Conservation (phyloP, 768 basidiomycete genomes). For the Rhodocollybia butyracea region DNA sequence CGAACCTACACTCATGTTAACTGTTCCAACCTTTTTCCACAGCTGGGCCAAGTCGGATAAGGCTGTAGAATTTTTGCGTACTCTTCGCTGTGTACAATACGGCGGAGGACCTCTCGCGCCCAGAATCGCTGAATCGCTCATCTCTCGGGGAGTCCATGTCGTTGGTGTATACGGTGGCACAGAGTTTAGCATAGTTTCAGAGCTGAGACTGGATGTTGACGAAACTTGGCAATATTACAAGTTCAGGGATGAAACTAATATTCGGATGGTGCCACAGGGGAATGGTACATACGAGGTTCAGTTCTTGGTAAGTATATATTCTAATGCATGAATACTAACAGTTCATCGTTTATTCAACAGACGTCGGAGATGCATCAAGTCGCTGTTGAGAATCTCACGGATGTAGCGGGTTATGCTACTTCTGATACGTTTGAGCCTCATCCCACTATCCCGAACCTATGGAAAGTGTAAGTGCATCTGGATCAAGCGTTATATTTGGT, state of each 20-base stretch:
- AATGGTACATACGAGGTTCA: constrained; percentile 8
- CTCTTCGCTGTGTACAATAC: constrained; percentile 11
- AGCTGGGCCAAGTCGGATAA: constrained; percentile 17
- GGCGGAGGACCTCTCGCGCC: constrained; percentile 8
- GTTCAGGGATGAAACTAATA: background rate
- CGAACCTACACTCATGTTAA: constrained; percentile 12
- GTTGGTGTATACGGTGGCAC: background rate
- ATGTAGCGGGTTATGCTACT: constrained; percentile 36
- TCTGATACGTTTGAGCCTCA: constrained; percentile 42
- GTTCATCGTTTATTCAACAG: constrained; percentile 5
- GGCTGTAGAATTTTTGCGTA: constrained; percentile 14
- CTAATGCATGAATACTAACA: background rate
- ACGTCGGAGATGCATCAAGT: constrained; percentile 18
- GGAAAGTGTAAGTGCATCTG: no score
- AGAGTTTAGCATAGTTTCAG: background rate
- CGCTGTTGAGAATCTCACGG: constrained; percentile 18
- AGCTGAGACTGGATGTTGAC: background rate
- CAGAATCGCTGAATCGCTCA: background rate
- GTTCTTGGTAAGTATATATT: constrained; percentile 4
- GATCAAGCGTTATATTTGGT: no score
- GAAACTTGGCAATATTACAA: constrained; percentile 6
- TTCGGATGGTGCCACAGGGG: constrained; percentile 8
- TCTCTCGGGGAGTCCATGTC: constrained; percentile 1
- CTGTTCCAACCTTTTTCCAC: constrained; percentile 21
- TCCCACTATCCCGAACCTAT: constrained; percentile 37